Evolutionary conservation across 139 green algal species (phyloP).

Genomic region (Chlorella sp.): DNA sequence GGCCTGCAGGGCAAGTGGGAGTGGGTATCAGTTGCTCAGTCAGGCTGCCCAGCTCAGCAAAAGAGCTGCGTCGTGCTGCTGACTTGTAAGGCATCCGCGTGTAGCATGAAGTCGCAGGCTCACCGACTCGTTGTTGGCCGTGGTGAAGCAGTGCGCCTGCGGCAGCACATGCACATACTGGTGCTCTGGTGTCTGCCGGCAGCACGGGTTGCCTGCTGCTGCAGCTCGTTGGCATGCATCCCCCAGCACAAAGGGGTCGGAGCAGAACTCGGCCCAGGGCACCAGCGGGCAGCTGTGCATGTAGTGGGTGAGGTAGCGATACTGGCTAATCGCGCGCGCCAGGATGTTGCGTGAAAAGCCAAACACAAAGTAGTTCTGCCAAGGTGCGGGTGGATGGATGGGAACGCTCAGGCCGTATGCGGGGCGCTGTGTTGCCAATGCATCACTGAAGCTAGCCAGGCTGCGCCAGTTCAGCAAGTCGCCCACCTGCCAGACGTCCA

Average conservation of each 20-base stretch:
- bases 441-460: too few relatives aligned
- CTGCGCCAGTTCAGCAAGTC: too few relatives aligned
- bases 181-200: not conserved
- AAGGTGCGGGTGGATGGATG: not conserved
- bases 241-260: not conserved
- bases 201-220: not conserved
- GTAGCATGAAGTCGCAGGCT: too few relatives aligned
- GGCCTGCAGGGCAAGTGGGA: not conserved
- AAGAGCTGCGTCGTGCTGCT: too few relatives aligned
- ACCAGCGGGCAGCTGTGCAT: not conserved
- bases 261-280: not conserved
- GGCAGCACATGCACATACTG: not conserved
- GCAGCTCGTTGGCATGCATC: not conserved
- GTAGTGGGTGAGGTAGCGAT: constrained; percentile 1
- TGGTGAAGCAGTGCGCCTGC: not conserved
- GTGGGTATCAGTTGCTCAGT: too few relatives aligned
- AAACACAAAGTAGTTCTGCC: constrained; percentile 30
- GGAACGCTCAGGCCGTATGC: too few relatives aligned
- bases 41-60: too few relatives aligned
- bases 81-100: too few relatives aligned
- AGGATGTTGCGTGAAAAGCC: constrained; percentile 5
- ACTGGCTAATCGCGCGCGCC: constrained; percentile 1
- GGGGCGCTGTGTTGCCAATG: too few relatives aligned
- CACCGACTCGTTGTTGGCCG: not conserved
- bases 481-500: too few relatives aligned